Conservation (phyloP, 768 basidiomycete species). For the Trametopsis cervina region DNA sequence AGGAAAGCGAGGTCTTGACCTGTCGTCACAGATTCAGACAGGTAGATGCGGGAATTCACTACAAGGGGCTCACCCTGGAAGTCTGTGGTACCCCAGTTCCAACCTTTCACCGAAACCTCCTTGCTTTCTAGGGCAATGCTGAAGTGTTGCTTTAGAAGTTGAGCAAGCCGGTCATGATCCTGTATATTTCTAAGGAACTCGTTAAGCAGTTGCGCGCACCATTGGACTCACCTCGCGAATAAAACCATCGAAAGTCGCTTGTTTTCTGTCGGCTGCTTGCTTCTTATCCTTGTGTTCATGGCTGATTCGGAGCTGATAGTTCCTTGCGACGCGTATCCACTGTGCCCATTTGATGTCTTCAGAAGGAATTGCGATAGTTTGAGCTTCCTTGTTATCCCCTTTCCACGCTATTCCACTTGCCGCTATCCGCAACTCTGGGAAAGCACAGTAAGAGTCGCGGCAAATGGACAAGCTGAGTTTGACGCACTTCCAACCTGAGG, state of each 20-base stretch:
- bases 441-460: not conserved
- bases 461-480: too few relatives aligned
- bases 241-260: constrained; percentile 93
- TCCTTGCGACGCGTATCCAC: constrained; percentile 88
- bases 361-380: constrained; percentile 55
- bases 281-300: constrained; percentile 27
- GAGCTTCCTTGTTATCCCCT: constrained; percentile 53
- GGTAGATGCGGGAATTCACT: constrained; percentile 1
- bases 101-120: constrained; percentile 88
- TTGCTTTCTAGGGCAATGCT: constrained; percentile 76
- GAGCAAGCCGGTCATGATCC: constrained; percentile 87
- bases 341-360: constrained; percentile 82
- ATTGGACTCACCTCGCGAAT: constrained; percentile 63
- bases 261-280: constrained; percentile 52
- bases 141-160: constrained; percentile 83
- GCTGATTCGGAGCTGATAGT: constrained; percentile 83
- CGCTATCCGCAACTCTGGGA: constrained; percentile 79
- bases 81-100: constrained; percentile 97
- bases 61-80: constrained; percentile 69
- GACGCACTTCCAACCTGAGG: constrained; percentile 78
- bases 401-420: constrained; percentile 94
- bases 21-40: constrained; percentile 24
- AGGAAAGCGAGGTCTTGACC: constrained; percentile 90
- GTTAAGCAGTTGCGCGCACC: not conserved
- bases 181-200: constrained; percentile 23